A percentile compares a stretch with the other conserved stretches of the same genome.
These are phyloP conservation scores for Phytophthora constricta DNA, from an alignment of 352 stramenopile genomes.

Conservation along the genomic window DNA sequence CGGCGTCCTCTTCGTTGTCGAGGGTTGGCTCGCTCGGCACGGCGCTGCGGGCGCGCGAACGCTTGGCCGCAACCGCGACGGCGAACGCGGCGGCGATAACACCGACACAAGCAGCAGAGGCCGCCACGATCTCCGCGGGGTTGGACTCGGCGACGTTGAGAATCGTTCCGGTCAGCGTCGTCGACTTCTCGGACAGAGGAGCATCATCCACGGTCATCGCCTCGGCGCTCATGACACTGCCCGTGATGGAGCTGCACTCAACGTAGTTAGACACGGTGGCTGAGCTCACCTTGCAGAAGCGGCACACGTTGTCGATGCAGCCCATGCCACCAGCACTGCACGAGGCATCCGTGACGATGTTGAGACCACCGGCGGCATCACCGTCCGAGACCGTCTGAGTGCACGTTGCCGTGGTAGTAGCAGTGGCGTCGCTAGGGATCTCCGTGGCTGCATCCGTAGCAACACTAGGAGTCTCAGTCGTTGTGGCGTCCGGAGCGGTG, in stretches of 20 bases:
- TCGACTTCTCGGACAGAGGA: not conserved
- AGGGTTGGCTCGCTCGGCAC: slow-evolving; percentile 19
- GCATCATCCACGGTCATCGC: slow-evolving; percentile 6
- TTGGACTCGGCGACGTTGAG: not conserved
- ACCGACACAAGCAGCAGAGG: slow-evolving; percentile 28
- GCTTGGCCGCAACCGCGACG: slow-evolving; percentile 36
- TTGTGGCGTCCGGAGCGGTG: not conserved
- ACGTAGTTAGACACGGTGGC: slow-evolving; percentile 31
- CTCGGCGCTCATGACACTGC: slow-evolving; percentile 1
- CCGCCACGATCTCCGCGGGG: slow-evolving; percentile 9
- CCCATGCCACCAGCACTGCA: slow-evolving; percentile 44
- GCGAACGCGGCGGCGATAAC: slow-evolving; percentile 39
- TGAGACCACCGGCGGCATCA: slow-evolving; percentile 44
- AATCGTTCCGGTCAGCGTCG: not conserved
- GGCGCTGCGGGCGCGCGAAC: slow-evolving; percentile 13
- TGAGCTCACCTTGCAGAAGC: slow-evolving; percentile 49
- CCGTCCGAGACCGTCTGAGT: slow-evolving; percentile 25
- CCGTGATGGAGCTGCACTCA: slow-evolving; percentile 23
- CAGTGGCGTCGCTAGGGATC: slow-evolving; percentile 1
- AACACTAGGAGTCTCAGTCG: slow-evolving; percentile 6
- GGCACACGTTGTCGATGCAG: slow-evolving; percentile 51
- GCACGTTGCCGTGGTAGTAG: slow-evolving; percentile 12
- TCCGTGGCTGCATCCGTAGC: slow-evolving; percentile 10
- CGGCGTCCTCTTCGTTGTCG: slow-evolving; percentile 25
- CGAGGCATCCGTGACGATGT: slow-evolving; percentile 41